Evolutionary conservation across 345 rosid species (phyloP).

Genomic region (Aethionema arabicum): DNA sequence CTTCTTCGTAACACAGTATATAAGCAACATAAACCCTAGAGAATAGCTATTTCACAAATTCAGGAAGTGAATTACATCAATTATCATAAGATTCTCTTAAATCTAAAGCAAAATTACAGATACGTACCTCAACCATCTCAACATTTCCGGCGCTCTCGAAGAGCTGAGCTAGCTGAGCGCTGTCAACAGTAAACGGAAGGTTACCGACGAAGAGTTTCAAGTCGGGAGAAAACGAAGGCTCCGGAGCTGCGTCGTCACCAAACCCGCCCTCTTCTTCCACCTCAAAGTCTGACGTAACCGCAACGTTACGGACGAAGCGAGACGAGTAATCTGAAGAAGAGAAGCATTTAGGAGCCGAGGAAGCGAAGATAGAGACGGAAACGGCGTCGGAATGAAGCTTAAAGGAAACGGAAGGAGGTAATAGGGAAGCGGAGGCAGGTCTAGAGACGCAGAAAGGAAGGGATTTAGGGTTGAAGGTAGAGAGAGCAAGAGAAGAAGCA

Average conservation of each 20-base stretch:
- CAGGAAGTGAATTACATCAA: slow-evolving; percentile 6
- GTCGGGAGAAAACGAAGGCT: slow-evolving; percentile 61
- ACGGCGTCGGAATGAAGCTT: slow-evolving; percentile 40
- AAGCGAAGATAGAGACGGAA: slow-evolving; percentile 41
- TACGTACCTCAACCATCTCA: slow-evolving; percentile 90
- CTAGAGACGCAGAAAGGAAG: slow-evolving; percentile 41
- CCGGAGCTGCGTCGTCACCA: slow-evolving; percentile 41
- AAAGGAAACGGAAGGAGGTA: slow-evolving; percentile 42
- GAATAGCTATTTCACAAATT: not conserved
- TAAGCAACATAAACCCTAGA: slow-evolving; percentile 3
- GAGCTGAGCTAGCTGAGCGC: slow-evolving; percentile 84
- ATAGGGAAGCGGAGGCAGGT: slow-evolving; percentile 40
- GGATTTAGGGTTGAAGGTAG: slow-evolving; percentile 54
- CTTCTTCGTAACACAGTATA: not conserved
- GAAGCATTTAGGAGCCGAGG: slow-evolving; percentile 32
- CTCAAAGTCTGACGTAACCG: slow-evolving; percentile 58
- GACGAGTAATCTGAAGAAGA: slow-evolving; percentile 35
- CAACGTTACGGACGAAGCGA: slow-evolving; percentile 57
- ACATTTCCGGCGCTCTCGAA: slow-evolving; percentile 82
- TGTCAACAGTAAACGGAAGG: slow-evolving; percentile 82
- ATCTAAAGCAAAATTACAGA: not conserved
- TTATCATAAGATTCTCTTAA: not conserved
- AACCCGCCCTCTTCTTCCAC: slow-evolving; percentile 59
- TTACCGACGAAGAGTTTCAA: slow-evolving; percentile 92
- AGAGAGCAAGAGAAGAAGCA: slow-evolving; percentile 65